Evolutionary conservation across 2,329 filamentous ascomycete species (phyloP).

Genomic region (Bipolaris victoriae): DNA sequence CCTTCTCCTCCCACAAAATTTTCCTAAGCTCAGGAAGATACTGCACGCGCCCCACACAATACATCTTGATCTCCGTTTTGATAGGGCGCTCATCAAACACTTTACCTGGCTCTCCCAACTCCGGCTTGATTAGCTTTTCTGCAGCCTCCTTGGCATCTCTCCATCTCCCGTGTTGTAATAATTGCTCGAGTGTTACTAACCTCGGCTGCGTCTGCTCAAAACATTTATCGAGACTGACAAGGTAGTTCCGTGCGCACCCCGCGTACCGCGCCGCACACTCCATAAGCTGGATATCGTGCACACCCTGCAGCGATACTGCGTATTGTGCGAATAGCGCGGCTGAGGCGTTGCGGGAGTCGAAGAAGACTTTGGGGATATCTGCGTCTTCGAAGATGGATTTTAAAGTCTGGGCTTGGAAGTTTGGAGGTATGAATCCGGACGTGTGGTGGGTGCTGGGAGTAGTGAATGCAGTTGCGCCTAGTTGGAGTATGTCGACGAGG

Average conservation of each 20-base stretch:
- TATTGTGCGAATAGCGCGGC: slow-evolving; percentile 31
- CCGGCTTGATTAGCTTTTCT: not conserved
- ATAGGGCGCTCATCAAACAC: not conserved
- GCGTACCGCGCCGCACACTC: slow-evolving; percentile 2
- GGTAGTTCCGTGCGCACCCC: no score
- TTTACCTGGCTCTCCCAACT: not conserved
- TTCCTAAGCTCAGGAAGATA: not conserved
- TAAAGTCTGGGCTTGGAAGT: not conserved
- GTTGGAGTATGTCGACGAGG: slow-evolving; percentile 38
- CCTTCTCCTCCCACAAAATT: no score
- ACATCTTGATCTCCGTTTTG: not conserved
- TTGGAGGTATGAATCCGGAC: not conserved
- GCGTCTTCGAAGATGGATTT: slow-evolving; percentile 26
- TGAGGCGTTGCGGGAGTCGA: slow-evolving; percentile 38
- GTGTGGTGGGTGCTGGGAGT: slow-evolving; percentile 3
- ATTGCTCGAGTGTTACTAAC: not conserved
- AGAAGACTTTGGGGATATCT: slow-evolving; percentile 37
- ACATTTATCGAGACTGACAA: no score
- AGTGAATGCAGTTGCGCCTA: slow-evolving; percentile 33
- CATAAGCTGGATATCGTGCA: slow-evolving; percentile 11
- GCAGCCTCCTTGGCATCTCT: not conserved
- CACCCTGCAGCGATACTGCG: not conserved
- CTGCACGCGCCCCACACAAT: not conserved
- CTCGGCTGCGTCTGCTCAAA: no score
- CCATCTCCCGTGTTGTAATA: not conserved